A percentile compares a stretch with the other conserved stretches of the same genome.
phyloP scores from a whole-genome alignment of 1,284 basidiomycete species.

The Agroathelia rolfsii region DNA sequence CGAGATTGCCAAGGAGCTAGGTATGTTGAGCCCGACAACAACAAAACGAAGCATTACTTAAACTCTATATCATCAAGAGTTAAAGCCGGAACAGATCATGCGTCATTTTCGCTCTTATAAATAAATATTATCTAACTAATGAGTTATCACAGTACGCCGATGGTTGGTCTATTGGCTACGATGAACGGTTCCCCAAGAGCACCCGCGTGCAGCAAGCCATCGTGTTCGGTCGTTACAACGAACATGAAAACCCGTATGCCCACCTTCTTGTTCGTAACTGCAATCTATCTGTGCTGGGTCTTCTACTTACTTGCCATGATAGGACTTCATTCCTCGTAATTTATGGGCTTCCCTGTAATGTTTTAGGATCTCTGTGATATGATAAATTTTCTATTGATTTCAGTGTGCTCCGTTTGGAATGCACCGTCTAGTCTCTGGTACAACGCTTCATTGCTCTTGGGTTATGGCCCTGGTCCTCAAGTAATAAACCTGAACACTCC shows the following conservation, averaged over 20 bases:
- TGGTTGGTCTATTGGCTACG: slow-evolving; percentile 77
- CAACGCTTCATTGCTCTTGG: no score
- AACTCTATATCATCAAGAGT: slow-evolving; percentile 30
- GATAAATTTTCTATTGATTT: no score
- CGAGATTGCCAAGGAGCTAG: slow-evolving; percentile 72
- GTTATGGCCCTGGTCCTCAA: no score
- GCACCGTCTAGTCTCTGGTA: no score
- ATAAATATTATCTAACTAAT: no score
- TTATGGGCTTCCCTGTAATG: slow-evolving; percentile 59
- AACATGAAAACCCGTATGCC: slow-evolving; percentile 76
- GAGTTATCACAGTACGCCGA: no score
- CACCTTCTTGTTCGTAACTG: slow-evolving; percentile 54
- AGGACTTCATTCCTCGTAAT: slow-evolving; percentile 70
- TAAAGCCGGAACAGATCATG: slow-evolving; percentile 64
- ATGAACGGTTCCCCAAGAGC: slow-evolving; percentile 69
- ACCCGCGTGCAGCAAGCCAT: slow-evolving; percentile 72
- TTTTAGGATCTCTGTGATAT: no score
- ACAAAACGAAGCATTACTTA: not conserved
- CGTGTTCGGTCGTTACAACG: slow-evolving; percentile 64
- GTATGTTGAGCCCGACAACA: slow-evolving; percentile 30
- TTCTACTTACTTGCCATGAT: slow-evolving; percentile 7
- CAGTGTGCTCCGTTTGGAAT: no score
- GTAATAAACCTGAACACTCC: no score
- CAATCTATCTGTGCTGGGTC: slow-evolving; percentile 8
- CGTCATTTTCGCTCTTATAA: slow-evolving; percentile 8